Conservation (phyloP, 495 filamentous ascomycete species). For the Aspergillus haitiensis region DNA sequence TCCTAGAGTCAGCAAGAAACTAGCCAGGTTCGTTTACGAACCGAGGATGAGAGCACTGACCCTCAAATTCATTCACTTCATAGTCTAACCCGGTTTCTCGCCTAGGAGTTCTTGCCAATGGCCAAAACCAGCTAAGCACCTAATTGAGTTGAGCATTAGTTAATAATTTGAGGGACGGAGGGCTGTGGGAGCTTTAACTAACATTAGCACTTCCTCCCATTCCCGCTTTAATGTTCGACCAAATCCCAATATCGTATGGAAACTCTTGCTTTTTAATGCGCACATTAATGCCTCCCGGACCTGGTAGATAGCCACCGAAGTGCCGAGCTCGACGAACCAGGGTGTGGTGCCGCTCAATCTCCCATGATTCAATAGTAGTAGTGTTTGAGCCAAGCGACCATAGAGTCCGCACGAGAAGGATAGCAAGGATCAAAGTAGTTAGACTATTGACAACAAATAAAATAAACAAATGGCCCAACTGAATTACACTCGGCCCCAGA, state of each 20-base stretch:
- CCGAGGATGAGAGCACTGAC: conserved; percentile 35
- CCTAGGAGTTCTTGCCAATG: conserved; percentile 55
- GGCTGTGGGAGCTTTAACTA: conserved; percentile 1
- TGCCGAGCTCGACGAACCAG: conserved; percentile 61
- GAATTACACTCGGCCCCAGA: conserved; percentile 66
- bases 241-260: conserved; percentile 90
- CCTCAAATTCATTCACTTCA: conserved; percentile 86
- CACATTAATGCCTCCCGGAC: conserved; percentile 57
- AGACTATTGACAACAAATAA: conserved; percentile 60
- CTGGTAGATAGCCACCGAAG: conserved; percentile 58
- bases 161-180: neutral
- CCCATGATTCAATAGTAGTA: conserved; percentile 93
- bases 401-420: conserved; percentile 63
- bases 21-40: neutral
- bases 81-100: conserved; percentile 64
- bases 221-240: conserved; percentile 68
- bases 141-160: conserved; percentile 14
- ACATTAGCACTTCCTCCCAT: conserved; percentile 66
- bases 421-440: conserved; percentile 62
- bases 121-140: conserved; percentile 64
- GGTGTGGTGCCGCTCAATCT: conserved; percentile 81
- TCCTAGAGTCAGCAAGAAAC: conserved; percentile 6
- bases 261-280: conserved; percentile 71
- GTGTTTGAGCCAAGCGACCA: conserved; percentile 60
- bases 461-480: conserved; percentile 66